Conservation (phyloP, 2,329 filamentous ascomycete species). For the Fusarium dimerum region DNA sequence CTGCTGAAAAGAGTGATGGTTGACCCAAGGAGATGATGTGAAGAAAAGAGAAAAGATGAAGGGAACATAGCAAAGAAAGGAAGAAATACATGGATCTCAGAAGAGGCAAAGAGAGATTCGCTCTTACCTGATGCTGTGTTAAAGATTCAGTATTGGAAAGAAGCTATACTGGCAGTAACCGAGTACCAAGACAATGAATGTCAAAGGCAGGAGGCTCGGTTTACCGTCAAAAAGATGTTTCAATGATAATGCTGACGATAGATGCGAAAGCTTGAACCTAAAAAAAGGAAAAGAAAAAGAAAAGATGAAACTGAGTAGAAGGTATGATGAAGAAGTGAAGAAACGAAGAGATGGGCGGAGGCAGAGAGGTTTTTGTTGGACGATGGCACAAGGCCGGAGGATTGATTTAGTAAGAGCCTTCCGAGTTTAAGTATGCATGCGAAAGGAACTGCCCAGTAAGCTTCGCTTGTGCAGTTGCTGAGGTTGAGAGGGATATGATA, state of each 20-base stretch:
- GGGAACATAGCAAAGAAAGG: constrained; percentile 15
- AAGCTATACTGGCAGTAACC: neutral
- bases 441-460: too few species aligned
- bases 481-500: too few species aligned
- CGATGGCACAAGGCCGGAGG: constrained; percentile 3
- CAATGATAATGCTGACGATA: constrained; percentile 15
- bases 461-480: too few species aligned
- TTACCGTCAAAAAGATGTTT: neutral
- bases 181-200: neutral
- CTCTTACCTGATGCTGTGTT: constrained; percentile 25
- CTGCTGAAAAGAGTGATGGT: constrained; percentile 43
- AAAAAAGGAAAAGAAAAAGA: neutral
- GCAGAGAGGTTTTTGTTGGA: neutral
- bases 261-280: constrained; percentile 10
- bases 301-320: constrained; percentile 1
- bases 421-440: too few species aligned
- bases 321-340: constrained; percentile 14
- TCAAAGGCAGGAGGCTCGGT: constrained; percentile 4
- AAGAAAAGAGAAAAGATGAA: constrained; percentile 27
- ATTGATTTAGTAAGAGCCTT: too few species aligned
- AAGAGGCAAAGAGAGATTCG: constrained; percentile 5
- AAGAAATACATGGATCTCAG: constrained; percentile 7
- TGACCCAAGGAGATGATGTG: constrained; percentile 50
- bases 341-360: constrained; percentile 2
- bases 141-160: constrained; percentile 8